Percentiles rank a stretch among this genome's conserved stretches.
Conservation (phyloP, 2,329 filamentous ascomycete species). For the Leptographium galeiforme region DNA sequence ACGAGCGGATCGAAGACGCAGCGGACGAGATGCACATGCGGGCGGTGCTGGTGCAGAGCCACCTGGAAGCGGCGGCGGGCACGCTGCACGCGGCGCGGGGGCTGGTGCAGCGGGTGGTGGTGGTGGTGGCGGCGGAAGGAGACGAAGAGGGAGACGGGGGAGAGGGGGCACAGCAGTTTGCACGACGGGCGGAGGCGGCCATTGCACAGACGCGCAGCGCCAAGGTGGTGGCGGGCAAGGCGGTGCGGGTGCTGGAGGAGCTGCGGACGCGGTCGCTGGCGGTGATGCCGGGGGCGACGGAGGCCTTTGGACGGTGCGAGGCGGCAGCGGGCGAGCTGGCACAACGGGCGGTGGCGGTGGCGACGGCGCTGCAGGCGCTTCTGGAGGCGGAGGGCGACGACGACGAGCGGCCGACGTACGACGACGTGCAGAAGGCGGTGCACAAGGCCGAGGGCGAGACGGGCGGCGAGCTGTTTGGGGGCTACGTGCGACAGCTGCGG, state of each 20-base stretch:
- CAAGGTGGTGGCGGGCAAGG: conserved; percentile 73
- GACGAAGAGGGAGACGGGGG: conserved; percentile 42
- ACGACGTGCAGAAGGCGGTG: conserved; percentile 53
- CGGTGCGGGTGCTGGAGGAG: conserved; percentile 63
- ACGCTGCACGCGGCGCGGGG: conserved; percentile 49
- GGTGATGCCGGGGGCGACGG: conserved; percentile 51
- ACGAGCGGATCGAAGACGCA: conserved; percentile 51
- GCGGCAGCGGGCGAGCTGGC: conserved; percentile 50
- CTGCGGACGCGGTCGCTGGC: conserved; percentile 63
- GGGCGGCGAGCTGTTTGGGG: conserved; percentile 52
- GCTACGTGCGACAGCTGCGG: conserved; percentile 54
- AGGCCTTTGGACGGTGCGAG: conserved; percentile 59
- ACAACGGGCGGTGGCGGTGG: conserved; percentile 52
- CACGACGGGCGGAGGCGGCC: conserved; percentile 56
- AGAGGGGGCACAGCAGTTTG: conserved; percentile 52
- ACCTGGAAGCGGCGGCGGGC: conserved; percentile 64
- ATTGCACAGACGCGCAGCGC: conserved; percentile 65
- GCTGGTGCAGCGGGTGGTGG: conserved; percentile 55
- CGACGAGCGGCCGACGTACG: conserved; percentile 48
- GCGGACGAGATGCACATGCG: conserved; percentile 72
- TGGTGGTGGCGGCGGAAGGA: conserved; percentile 22
- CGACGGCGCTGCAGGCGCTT: conserved; percentile 49
- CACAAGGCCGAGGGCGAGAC: conserved; percentile 42
- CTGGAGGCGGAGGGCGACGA: conserved; percentile 21
- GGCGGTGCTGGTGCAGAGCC: conserved; percentile 61